Evolutionary conservation across 169 alveolate genomes (phyloP).

Genomic region (Besnoitia besnoiti): DNA sequence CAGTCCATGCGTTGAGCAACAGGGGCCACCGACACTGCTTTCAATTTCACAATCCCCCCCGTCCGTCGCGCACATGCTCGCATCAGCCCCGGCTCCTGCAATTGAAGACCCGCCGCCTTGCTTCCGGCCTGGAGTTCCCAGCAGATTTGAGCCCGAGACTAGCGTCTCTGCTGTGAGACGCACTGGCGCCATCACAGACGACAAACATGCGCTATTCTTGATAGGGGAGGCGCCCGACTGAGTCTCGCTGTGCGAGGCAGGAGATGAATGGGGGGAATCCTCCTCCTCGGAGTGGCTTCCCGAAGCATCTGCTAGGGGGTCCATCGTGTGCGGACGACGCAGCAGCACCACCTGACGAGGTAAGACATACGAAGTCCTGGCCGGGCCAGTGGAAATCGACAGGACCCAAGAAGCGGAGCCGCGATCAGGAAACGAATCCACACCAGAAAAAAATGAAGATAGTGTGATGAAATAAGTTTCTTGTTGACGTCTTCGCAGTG

Average conservation of each 20-base stretch:
- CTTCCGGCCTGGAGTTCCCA: background rate
- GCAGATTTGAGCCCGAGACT: background rate
- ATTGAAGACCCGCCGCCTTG: background rate
- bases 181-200: background rate
- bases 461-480: too few species aligned
- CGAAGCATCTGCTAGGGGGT: too few species aligned
- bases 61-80: constrained; percentile 19
- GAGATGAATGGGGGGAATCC: background rate
- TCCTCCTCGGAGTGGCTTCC: too few species aligned
- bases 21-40: constrained; percentile 23
- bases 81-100: background rate
- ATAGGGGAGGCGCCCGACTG: background rate
- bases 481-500: too few species aligned
- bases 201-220: background rate
- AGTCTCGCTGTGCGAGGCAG: background rate
- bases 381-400: too few species aligned
- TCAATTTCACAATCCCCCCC: constrained; percentile 17
- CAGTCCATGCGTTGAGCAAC: background rate
- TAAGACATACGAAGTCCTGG: too few species aligned
- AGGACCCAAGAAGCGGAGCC: too few species aligned
- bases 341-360: too few species aligned
- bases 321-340: too few species aligned
- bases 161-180: background rate
- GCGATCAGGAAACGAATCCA: too few species aligned
- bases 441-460: too few species aligned